Percentiles rank a stretch among this genome's conserved stretches.
Evolutionary conservation across 257 asterid genomes (phyloP).

Genomic region (Petrea volubilis): DNA sequence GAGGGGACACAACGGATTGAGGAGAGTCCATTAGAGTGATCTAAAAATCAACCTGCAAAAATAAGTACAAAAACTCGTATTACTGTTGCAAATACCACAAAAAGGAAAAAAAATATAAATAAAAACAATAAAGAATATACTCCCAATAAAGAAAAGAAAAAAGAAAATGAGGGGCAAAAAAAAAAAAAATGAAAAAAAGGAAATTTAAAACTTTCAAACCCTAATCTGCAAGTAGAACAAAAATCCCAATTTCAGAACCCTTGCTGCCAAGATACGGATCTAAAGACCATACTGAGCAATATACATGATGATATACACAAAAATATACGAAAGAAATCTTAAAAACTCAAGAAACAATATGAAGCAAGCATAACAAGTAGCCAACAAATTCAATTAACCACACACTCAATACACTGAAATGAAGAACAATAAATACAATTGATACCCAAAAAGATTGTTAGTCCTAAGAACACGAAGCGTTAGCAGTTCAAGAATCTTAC

Average conservation of each 20-base stretch:
- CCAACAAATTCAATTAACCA: no score
- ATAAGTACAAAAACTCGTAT: no score
- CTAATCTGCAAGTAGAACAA: constrained; percentile 1
- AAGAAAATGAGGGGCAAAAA: not conserved
- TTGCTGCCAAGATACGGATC: constrained; percentile 24
- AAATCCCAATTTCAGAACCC: constrained; percentile 4
- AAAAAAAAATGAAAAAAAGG: not conserved
- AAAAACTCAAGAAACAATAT: no score
- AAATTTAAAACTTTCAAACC: not conserved
- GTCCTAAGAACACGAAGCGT: constrained; percentile 8
- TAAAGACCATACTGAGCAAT: constrained; percentile 21
- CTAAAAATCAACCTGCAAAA: constrained; percentile 41
- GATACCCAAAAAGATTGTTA: constrained; percentile 14
- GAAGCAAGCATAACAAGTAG: no score
- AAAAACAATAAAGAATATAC: not conserved
- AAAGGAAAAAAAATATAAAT: not conserved
- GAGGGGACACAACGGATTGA: constrained; percentile 84
- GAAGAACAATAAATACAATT: not conserved
- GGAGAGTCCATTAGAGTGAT: constrained; percentile 79
- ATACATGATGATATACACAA: no score
- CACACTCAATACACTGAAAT: not conserved
- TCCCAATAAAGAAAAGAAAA: not conserved
- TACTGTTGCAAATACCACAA: no score
- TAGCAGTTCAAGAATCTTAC: constrained; percentile 23
- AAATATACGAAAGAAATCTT: no score